Evolutionary conservation across 345 rosid species (phyloP), one percentile per base, ranked within the genome.

Genomic region (Boechera stricta): DNA sequence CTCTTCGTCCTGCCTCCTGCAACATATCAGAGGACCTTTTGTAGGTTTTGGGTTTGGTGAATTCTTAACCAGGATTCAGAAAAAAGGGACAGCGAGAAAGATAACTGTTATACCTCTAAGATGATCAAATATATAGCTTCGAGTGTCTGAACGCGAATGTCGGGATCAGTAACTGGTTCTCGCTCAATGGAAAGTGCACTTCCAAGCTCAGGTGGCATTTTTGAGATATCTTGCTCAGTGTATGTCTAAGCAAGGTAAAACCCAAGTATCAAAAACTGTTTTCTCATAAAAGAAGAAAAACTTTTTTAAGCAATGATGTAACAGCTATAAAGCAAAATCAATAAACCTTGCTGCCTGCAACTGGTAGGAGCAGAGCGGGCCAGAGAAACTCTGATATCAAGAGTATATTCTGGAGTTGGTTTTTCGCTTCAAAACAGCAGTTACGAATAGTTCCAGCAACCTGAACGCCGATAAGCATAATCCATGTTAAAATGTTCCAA

Each of bases 331-430:
- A 48, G 47, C 48, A 67, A 72, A 35, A 24, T 8, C 42, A 49
- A 26, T 56, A 39, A 71, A 90, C 98, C 93, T 89, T 91, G 51
- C 77, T 90, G 73, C 97, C 92, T 26, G 98, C 97, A 78, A 91
- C 97, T n/a, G 98, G 95, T 26, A 91, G 82, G 77, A 94, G 95
- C 65, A 91, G 84, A 51, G 95, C 92, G 15, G 97, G 97, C 97
- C 98, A 90, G 61, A 91, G 93, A 84, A 90, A 94, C 80, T 94
- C 97, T 5, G 97, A 86, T 73, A 86, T 83, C 72, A 85, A 82
- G 80, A 94, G 97, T 83, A 92, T 80, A 83, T 92, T 85, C 75
- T 86, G 92, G 33, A 94, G 86, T 65, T 90, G 92, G 81, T 83
- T 85, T 79, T 92, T 93, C 33, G 97, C 98, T 83, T 94, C 97